Conservation (phyloP, 176 grass and related monocot species). For the Echinochloa phyllopogon region DNA sequence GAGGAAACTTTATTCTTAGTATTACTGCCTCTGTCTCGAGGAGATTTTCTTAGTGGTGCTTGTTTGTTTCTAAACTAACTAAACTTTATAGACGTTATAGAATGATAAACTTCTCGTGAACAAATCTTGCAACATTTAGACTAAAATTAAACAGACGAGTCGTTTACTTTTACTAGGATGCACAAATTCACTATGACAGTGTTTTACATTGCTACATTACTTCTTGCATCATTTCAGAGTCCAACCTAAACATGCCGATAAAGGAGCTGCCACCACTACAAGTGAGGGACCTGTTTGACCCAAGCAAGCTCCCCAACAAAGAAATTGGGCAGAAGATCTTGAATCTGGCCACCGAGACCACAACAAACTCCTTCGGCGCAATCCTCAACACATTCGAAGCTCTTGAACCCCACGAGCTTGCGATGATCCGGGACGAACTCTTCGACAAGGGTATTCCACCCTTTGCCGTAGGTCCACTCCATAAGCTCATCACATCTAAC, state of each 20-base stretch:
- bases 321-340: background rate
- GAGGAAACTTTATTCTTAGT: too few species aligned
- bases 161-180: background rate
- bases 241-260: background rate
- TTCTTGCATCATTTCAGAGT: background rate
- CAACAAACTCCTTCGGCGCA: background rate
- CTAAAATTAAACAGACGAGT: background rate
- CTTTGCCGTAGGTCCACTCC: conserved; percentile 20
- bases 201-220: background rate
- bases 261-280: conserved; percentile 26
- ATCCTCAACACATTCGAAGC: conserved; percentile 33
- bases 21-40: too few species aligned
- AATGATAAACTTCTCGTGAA: background rate
- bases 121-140: background rate
- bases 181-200: background rate
- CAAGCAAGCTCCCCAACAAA: conserved; percentile 15
- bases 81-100: too few species aligned
- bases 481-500: background rate
- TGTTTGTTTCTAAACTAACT: too few species aligned
- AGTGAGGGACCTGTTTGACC: conserved; percentile 14
- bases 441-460: background rate
- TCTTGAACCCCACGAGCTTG: background rate
- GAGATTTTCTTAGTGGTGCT: too few species aligned
- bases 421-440: background rate
- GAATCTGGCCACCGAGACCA: background rate